phyloP scores from a whole-genome alignment of 495 filamentous ascomycete species.

The Ascobolus immersus region DNA sequence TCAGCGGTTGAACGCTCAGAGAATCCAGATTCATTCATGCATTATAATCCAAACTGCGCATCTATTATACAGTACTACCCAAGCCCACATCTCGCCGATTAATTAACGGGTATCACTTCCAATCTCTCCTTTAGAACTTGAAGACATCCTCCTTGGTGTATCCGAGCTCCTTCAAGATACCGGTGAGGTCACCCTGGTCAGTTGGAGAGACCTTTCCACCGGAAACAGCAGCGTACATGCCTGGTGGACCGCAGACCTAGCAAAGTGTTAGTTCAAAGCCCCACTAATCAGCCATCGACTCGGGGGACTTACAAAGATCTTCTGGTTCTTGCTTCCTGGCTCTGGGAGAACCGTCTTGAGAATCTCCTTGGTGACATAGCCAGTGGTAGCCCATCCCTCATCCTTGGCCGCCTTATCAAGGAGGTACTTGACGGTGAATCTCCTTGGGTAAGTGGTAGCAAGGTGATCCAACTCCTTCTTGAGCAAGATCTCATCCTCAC shows the following conservation, averaged over 20 bases:
- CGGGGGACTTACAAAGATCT: constrained; percentile 58
- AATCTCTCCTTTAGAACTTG: constrained; percentile 87
- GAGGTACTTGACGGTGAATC: constrained; percentile 73
- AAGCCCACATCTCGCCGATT: too few relatives aligned
- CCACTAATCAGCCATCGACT: too few relatives aligned
- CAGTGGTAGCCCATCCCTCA: constrained; percentile 40
- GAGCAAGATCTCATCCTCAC: constrained; percentile 65
- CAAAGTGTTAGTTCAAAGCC: neutral
- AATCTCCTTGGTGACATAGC: constrained; percentile 63
- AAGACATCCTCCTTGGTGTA: constrained; percentile 87
- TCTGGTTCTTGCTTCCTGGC: constrained; percentile 69
- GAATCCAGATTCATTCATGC: too few relatives aligned
- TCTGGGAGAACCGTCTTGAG: constrained; percentile 81
- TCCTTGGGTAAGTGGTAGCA: constrained; percentile 80
- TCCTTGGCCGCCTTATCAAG: constrained; percentile 64
- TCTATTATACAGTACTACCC: too few relatives aligned
- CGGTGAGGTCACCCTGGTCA: constrained; percentile 77
- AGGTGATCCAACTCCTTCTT: constrained; percentile 57
- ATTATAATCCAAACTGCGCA: too few relatives aligned
- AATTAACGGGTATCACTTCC: too few relatives aligned
- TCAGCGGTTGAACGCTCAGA: too few relatives aligned
- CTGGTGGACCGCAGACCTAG: constrained; percentile 55
- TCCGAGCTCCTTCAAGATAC: constrained; percentile 67
- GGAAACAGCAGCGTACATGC: constrained; percentile 77
- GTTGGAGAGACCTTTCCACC: constrained; percentile 66